A percentile compares a stretch with the other conserved stretches of the same genome.
phyloP scores from a whole-genome alignment of 2,329 filamentous ascomycete species.

The Calonectria pseudoreteaudii region DNA sequence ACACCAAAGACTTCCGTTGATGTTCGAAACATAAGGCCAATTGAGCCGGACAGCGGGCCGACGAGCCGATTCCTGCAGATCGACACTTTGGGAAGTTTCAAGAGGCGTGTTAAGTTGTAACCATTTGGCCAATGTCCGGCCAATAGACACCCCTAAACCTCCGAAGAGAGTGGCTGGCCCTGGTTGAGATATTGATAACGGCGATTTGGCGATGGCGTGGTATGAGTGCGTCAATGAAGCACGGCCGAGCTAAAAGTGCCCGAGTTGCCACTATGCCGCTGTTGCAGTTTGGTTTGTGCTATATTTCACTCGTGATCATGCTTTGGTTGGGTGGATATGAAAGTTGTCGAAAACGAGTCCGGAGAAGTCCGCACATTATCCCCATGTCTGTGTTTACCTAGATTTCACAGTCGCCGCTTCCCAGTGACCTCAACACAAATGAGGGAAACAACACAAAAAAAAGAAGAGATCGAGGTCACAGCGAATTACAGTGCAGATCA shows the following conservation, averaged over 20 bases:
- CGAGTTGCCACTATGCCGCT: not conserved
- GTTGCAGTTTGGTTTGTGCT: not conserved
- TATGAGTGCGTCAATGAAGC: not conserved
- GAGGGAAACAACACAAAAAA: constrained; percentile 11
- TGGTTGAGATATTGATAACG: not conserved
- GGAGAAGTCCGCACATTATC: not conserved
- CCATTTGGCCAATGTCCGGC: not conserved
- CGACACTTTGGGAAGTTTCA: not conserved
- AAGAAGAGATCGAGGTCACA: constrained; percentile 2
- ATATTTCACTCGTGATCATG: not conserved
- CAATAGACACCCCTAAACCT: not conserved
- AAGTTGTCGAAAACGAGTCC: not conserved
- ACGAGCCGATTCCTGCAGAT: not conserved
- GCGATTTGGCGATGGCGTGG: not conserved
- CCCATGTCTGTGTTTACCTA: constrained; percentile 6
- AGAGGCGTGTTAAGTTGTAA: not conserved
- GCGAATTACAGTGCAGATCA: not conserved
- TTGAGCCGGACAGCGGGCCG: not conserved
- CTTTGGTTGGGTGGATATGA: not conserved
- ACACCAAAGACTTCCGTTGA: not conserved
- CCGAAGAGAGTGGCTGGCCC: too few relatives aligned
- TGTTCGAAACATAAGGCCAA: not conserved
- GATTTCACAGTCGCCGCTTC: not conserved
- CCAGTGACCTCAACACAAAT: constrained; percentile 31
- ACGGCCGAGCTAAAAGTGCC: too few relatives aligned